Evolutionary conservation across 2,329 filamentous ascomycete species (phyloP), one percentile per base, ranked within the genome.

Genomic region (Pseudocercospora cruenta): DNA sequence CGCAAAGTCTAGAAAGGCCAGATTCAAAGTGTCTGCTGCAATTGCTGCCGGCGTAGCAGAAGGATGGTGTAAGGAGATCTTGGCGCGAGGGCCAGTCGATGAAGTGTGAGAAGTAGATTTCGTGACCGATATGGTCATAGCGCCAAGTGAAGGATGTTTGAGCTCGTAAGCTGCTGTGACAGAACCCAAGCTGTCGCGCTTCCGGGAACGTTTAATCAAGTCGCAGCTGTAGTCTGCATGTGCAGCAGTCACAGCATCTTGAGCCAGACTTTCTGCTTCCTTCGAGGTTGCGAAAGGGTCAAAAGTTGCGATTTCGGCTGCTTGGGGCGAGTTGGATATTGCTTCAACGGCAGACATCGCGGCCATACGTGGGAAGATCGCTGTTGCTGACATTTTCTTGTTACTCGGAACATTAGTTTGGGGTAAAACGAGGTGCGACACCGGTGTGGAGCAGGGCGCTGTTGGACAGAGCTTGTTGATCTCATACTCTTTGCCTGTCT

Each of bases 201-300:
- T 70, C 10, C 78, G 75, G 14, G 78, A 71, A n/a, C 73, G 77
- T 86, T 89, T 93, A n/a, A 91, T 87, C 1, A 94, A 84, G 2
- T 88, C 84, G 24, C 88, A 91, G 71, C 87, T 88, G 78, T 93
- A 90, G 33, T 86, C 84, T 75, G 91, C 87, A 0, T 90, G 90
- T 36, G 88, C 86, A 65, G 83, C 82, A 3, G 88, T 82, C 9
- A 89, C 84, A 0, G 84, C 81, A 1, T 85, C 82, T 73, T 91
- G 87, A 51, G 85, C 82, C 2, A 88, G 80, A 26, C 85, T 83
- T 65, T 90, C 87, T 1, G 88, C 80, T 1, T 87, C 89, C 53
- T 85, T 86, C 0, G 88, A 86, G 12, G 89, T 88, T 0, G 88
- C 86, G 1, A 82, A 80, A 1, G 91, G 91, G 78, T 91, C 91